Base-by-base conservation (phyloP, 208 protist species). In the Trypanosoma vivax region DNA sequence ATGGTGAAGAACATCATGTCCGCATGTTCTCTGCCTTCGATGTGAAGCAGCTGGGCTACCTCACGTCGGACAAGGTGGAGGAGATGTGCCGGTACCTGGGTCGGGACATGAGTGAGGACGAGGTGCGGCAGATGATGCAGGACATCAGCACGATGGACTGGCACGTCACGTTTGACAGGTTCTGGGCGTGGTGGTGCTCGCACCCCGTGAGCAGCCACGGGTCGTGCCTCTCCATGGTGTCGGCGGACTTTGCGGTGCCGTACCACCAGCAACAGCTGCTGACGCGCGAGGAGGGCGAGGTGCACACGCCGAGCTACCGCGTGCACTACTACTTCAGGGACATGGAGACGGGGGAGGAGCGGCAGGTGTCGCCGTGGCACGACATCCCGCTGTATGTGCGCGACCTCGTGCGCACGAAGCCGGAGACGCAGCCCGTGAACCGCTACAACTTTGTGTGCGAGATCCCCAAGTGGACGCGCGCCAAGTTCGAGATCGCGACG, bases 401-500 rank as follows among this genome's bases (percentile, higher is more conserved):
- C 33, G 80, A 93, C 52, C 68, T 83, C 14, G 83, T 96, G 28
- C 82, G 90, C 23, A 96, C 86, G 23, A 90, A 88, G 60, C 79
- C 84, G 10, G 83, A 86, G 60, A 39, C 77, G 34, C 69, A 79
- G 52, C 76, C 75, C 16, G 78, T 83, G 35, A 93, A 96, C 55
- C 83, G 85, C 47, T 95, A 84, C 66, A 93, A 95, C 67, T 95
- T 95, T 50, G 85, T 96, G 42, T 95, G 88, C 62, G 91, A 96
- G 55, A 96, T 97, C 23, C 92, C 90, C 7, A 96, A 95, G 73
- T 96, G 91, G 77, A 97, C 93, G 14, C 73, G 88, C 45, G 84
- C 88, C 11, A 98, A 98, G 86, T 97, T 97, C 54, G 95, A 98
- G 73, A 96, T 98, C 56, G 90, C 88, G 31, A 98, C 94, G 14